These are phyloP conservation scores for Protomyces gravidus DNA, from an alignment of 1,139 yeast species.

Conservation along the genomic window DNA sequence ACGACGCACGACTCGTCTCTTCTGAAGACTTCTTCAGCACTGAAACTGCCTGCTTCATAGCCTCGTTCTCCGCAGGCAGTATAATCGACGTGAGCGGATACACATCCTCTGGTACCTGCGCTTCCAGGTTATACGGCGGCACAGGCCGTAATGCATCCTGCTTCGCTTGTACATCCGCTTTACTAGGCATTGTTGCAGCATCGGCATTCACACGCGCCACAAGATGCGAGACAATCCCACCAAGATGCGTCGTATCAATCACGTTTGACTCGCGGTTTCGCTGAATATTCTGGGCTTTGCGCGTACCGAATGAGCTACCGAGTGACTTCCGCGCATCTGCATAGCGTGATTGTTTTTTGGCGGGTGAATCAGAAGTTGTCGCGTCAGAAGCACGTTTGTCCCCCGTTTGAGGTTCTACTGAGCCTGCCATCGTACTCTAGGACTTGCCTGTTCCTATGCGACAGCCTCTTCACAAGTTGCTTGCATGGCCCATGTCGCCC, in stretches of 20 bases:
- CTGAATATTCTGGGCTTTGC: conserved; percentile 89
- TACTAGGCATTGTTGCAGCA: conserved; percentile 69
- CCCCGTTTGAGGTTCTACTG: conserved; percentile 8
- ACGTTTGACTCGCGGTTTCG: conserved; percentile 73
- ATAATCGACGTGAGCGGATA: conserved; percentile 71
- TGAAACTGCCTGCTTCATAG: conserved; percentile 52
- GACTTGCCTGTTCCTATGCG: not conserved
- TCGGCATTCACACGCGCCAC: conserved; percentile 70
- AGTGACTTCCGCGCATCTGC: conserved; percentile 63
- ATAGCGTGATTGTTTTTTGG: conserved; percentile 9
- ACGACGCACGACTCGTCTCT: conserved; percentile 15
- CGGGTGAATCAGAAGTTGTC: not conserved
- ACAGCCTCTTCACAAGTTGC: not conserved
- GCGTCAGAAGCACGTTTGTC: conserved; percentile 19
- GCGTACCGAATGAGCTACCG: conserved; percentile 96
- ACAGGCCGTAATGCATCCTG: conserved; percentile 71
- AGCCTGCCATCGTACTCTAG: too few relatives aligned
- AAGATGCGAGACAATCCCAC: conserved; percentile 70
- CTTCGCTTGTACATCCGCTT: conserved; percentile 42
- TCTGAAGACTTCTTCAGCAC: conserved; percentile 42
- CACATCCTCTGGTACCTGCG: conserved; percentile 74
- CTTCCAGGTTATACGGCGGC: conserved; percentile 69
- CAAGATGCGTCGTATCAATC: conserved; percentile 76
- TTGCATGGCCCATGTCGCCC: not conserved
- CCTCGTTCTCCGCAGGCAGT: conserved; percentile 62